These are phyloP conservation scores for Triglochin maritima DNA, from an alignment of 106 monocot species.

Conservation along the genomic window DNA sequence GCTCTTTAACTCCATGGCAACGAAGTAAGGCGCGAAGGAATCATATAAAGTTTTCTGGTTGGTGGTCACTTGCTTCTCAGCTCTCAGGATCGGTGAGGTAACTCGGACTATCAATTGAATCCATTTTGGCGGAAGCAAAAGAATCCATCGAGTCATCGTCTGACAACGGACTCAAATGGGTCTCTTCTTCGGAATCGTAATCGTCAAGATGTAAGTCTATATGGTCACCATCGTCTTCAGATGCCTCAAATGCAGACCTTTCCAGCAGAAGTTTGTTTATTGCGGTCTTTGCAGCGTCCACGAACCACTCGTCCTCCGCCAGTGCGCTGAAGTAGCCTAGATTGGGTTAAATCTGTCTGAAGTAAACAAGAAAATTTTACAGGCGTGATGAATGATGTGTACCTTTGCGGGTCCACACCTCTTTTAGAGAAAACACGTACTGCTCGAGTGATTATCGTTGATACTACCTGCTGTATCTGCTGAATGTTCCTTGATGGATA, in stretches of 20 bases:
- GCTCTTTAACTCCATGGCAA: no score
- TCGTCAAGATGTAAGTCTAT: slow-evolving; percentile 30
- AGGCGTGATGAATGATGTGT: neutral
- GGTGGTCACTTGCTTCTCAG: no score
- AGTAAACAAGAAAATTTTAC: neutral
- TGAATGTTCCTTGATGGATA: slow-evolving; percentile 70
- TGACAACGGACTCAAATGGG: slow-evolving; percentile 34
- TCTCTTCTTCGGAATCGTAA: slow-evolving; percentile 62
- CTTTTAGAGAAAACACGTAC: slow-evolving; percentile 70
- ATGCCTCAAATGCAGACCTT: slow-evolving; percentile 49
- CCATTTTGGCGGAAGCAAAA: slow-evolving; percentile 88
- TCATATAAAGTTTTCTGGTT: no score
- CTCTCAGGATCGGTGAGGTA: slow-evolving; percentile 52
- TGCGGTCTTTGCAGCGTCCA: slow-evolving; percentile 68
- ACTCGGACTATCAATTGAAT: slow-evolving; percentile 57
- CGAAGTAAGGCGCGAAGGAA: no score
- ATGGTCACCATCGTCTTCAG: slow-evolving; percentile 28
- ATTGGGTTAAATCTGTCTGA: neutral
- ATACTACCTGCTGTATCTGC: slow-evolving; percentile 67
- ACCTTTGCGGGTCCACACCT: slow-evolving; percentile 94
- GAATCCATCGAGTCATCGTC: slow-evolving; percentile 38
- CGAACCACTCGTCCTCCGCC: slow-evolving; percentile 95
- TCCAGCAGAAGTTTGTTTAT: slow-evolving; percentile 69
- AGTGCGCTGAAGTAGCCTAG: slow-evolving; percentile 36
- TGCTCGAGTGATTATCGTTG: slow-evolving; percentile 66